A percentile compares a stretch with the other conserved stretches of the same genome.
These are phyloP conservation scores for Ophiostoma tasmaniense DNA, from an alignment of 2,329 filamentous ascomycete genomes.

Conservation along the genomic window DNA sequence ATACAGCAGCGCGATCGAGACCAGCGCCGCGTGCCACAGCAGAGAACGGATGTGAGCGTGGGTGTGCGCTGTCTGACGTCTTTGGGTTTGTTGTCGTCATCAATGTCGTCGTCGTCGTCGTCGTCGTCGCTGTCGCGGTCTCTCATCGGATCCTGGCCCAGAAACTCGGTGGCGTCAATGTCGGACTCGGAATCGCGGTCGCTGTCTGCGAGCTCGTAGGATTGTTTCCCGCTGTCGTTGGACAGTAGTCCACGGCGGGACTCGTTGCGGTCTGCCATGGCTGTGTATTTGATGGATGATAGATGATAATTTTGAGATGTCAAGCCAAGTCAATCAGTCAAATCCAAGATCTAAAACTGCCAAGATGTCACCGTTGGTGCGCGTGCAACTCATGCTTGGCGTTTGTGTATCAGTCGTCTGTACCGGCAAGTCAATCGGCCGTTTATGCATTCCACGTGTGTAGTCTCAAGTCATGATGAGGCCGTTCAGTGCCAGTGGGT, in stretches of 20 bases:
- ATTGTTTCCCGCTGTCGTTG: not conserved
- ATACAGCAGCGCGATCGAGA: slow-evolving; percentile 31
- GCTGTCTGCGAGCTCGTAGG: slow-evolving; percentile 19
- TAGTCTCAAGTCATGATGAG: not conserved
- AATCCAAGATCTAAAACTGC: not conserved
- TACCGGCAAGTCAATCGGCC: not conserved
- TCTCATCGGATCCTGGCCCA: slow-evolving; percentile 22
- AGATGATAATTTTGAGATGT: not conserved
- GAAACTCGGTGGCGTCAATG: slow-evolving; percentile 28
- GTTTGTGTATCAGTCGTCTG: not conserved
- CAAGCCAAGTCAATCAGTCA: not conserved
- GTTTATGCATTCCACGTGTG: not conserved
- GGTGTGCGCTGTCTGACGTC: not conserved
- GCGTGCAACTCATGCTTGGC: not conserved
- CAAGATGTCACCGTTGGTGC: not conserved
- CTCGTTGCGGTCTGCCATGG: not conserved
- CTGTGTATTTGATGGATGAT: not conserved
- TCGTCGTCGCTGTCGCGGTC: not conserved
- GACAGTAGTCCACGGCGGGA: slow-evolving; percentile 11
- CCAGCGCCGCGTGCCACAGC: slow-evolving; percentile 5
- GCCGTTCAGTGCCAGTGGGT: not conserved
- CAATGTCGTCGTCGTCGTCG: slow-evolving; percentile 3
- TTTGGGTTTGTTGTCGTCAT: not conserved
- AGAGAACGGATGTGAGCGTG: not conserved
- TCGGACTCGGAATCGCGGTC: slow-evolving; percentile 21